Base-by-base conservation (phyloP, 345 rosid genomes). In the Camelina laxa region DNA sequence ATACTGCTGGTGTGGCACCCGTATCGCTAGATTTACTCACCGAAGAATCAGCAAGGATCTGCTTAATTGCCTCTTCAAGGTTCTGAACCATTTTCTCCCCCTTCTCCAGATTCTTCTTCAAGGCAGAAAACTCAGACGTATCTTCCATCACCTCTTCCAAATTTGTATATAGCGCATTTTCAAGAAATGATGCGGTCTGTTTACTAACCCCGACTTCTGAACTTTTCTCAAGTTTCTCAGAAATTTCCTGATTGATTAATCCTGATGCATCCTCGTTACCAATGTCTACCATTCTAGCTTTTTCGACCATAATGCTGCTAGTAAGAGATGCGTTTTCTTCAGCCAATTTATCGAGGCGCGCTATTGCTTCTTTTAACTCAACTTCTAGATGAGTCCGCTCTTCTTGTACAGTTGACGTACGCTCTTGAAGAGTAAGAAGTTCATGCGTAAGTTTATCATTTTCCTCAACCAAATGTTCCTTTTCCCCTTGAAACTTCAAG, bases 1-100 rank as follows among this genome's bases (percentile, higher is more conserved):
- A 91, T 45, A 91, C 86, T 45, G 68, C 87, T 62, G 89, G 87
- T 27, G 80, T 69, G 48, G 82, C 73, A 39, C 36, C 33, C 82
- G 85, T 84, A 75, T 81, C 69, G 69, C 76, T 79, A 22, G 85
- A 78, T 72, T 69, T 79, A 72, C 58, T 80, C 47, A 76, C 73
- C 14, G 60, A 65, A 17, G 82, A 72, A 60, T 80, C 77, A 30
- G 80, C 74, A 48, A 76, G 80, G 72, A 82, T 82, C 71, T 66
- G 80, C 79, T 84, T 86, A 74, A 88, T 73, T 75, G 75, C 84
- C 82, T 64, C 80, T 41, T 86, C 94, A 72, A 93, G 92, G 61
- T 80, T 76, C 75, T 80, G 84, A 77, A 87, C 53, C 65, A 86
- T 51, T 47, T 70, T 80, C 56, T 79, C 88, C 9, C 85, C 88